A percentile compares a stretch with the other conserved stretches of the same genome.
These are phyloP conservation scores for Pyrenophora graminea DNA, from an alignment of 2,329 filamentous ascomycete species.

Conservation along the genomic window DNA sequence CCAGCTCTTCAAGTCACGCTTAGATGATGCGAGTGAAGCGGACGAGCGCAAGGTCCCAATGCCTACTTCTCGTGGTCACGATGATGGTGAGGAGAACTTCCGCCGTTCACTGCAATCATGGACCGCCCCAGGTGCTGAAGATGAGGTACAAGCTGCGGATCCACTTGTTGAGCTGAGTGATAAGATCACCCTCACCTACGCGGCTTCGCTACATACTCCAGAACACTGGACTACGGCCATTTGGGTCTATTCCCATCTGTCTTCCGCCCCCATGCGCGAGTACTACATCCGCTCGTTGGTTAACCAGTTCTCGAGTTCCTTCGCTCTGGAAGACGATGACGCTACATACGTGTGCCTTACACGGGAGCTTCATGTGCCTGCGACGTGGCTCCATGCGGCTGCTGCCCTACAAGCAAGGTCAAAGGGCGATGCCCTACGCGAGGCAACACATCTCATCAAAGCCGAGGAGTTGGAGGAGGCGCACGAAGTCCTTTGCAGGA, in stretches of 20 bases:
- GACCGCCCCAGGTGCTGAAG: slow-evolving; percentile 28
- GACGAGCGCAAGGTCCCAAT: slow-evolving; percentile 38
- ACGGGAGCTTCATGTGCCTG: slow-evolving; percentile 70
- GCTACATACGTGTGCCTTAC: slow-evolving; percentile 64
- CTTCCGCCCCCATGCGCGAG: slow-evolving; percentile 63
- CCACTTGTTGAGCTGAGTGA: slow-evolving; percentile 62
- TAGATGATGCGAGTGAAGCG: slow-evolving; percentile 29
- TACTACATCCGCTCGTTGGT: slow-evolving; percentile 72
- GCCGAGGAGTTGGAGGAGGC: slow-evolving; percentile 79
- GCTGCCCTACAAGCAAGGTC: slow-evolving; percentile 82
- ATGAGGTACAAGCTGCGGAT: slow-evolving; percentile 58
- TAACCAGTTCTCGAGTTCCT: slow-evolving; percentile 63
- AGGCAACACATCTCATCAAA: slow-evolving; percentile 72
- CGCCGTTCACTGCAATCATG: slow-evolving; percentile 38
- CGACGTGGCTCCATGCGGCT: slow-evolving; percentile 82
- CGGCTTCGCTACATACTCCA: slow-evolving; percentile 41
- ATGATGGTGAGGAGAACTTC: slow-evolving; percentile 18
- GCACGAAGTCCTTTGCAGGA: slow-evolving; percentile 77
- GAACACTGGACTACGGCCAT: slow-evolving; percentile 56
- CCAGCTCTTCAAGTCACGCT: slow-evolving; percentile 53
- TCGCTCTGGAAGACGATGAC: slow-evolving; percentile 63
- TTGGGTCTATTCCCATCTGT: slow-evolving; percentile 80
- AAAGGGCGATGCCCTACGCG: slow-evolving; percentile 63
- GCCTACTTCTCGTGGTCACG: slow-evolving; percentile 32
- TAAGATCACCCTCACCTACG: slow-evolving; percentile 59